Evolutionary conservation across 768 basidiomycete species (phyloP), one percentile per base, ranked within the genome.

Genomic region (Amanita pseudoporphyria): DNA sequence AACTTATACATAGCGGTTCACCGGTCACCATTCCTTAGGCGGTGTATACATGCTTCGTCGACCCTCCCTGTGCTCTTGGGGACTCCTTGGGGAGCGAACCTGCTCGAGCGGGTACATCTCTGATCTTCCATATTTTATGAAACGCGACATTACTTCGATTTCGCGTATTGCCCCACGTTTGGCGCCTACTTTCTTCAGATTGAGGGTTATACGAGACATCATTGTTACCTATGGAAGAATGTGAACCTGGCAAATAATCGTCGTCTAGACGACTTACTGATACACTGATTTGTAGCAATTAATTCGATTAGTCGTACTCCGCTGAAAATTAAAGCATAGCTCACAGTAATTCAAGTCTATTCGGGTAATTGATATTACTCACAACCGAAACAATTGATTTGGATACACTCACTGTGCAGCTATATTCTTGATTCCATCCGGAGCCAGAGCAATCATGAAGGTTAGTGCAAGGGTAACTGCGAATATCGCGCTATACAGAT

Each of bases 151-250:
- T 12, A 16, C n/a, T 19, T 37, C 33, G 9, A 47, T 37, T 5
- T 13, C n/a, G n/a, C n/a, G n/a, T n/a, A n/a, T n/a, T n/a, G n/a
- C n/a, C n/a, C n/a, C 26, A 9, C 18, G 33, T 24, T 16, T 37
- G 5, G 45, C 33, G 3, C 45, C 45, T n/a, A 9, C 33, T 60
- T 73, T 76, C 61, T 67, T 76, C 7, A 83, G 67, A 59, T 75
- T 77, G 21, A 83, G 70, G 1, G 81, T 82, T 43, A 84, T 82
- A 6, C 82, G 72, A 3, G 79, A 82, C 72, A 82, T 81, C 77
- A 82, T 84, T 0, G 78, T 69, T 9, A 83, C 78, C 63, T 74
- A 57, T 14, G 6, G n/a, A 18, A 31, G 7, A 22, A 3, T 36
- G n/a, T 41, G 51, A 24, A 14, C 6, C 16, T 10, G 26, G 0